Evolutionary conservation across 192 early-diverging fungal species (phyloP).

Genomic region (Coemansia sp.): DNA sequence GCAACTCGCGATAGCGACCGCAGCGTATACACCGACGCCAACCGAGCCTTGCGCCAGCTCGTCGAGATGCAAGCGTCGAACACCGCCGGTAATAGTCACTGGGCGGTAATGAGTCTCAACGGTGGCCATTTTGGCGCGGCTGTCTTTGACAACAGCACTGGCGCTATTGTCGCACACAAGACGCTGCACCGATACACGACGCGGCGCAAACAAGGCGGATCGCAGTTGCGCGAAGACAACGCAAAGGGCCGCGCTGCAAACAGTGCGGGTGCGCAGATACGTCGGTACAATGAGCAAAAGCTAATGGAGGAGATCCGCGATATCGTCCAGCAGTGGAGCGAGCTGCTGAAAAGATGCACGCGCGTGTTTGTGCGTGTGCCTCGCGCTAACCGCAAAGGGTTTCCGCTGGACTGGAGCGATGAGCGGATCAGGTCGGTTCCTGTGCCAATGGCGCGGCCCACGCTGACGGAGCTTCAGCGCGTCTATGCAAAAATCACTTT

Average conservation of each 20-base stretch:
- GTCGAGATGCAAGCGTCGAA: slow-evolving; percentile 20
- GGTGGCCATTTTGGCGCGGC: slow-evolving; percentile 88
- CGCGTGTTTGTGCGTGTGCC: slow-evolving; percentile 75
- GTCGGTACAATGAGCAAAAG: slow-evolving; percentile 86
- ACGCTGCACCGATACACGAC: slow-evolving; percentile 97
- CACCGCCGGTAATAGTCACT: slow-evolving; percentile 30
- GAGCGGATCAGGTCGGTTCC: slow-evolving; percentile 66
- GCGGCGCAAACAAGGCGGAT: slow-evolving; percentile 91
- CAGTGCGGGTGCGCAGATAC: slow-evolving; percentile 84
- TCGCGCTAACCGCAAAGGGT: slow-evolving; percentile 12
- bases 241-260: slow-evolving; percentile 77
- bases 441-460: slow-evolving; percentile 76
- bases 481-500: slow-evolving; percentile 34
- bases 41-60: slow-evolving; percentile 18
- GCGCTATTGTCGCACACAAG: slow-evolving; percentile 75
- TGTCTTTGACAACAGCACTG: slow-evolving; percentile 71
- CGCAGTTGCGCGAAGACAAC: slow-evolving; percentile 79
- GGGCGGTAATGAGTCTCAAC: slow-evolving; percentile 80
- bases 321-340: slow-evolving; percentile 69
- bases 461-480: slow-evolving; percentile 39
- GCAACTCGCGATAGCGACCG: slow-evolving; percentile 23
- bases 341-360: slow-evolving; percentile 59
- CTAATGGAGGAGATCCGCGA: slow-evolving; percentile 78
- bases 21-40: slow-evolving; percentile 21
- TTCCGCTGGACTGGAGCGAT: slow-evolving; percentile 50